These are phyloP conservation scores for Hansenula anomala DNA, from an alignment of 1,139 yeast species.

Conservation along the genomic window DNA sequence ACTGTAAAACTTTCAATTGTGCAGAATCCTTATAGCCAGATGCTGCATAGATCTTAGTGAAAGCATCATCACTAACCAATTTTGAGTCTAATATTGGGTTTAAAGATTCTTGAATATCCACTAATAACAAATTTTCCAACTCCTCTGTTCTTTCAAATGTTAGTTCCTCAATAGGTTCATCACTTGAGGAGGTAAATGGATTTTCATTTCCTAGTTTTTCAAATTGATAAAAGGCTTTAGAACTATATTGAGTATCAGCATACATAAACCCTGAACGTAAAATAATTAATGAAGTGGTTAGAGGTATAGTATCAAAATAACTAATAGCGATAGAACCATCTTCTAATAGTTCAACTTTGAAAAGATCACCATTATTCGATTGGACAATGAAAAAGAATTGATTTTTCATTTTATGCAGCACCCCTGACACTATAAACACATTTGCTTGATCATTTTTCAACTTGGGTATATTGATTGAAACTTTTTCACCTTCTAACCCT, in stretches of 20 bases:
- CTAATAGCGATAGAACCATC: constrained; percentile 41
- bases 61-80: constrained; percentile 30
- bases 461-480: constrained; percentile 48
- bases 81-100: constrained; percentile 55
- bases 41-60: constrained; percentile 31
- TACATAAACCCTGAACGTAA: constrained; percentile 74
- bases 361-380: constrained; percentile 69
- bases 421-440: constrained; percentile 43
- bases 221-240: constrained; percentile 68
- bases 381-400: constrained; percentile 73
- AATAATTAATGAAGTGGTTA: constrained; percentile 49
- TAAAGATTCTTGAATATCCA: constrained; percentile 47
- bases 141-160: constrained; percentile 29
- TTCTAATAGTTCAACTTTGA: constrained; percentile 54
- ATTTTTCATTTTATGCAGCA: constrained; percentile 56
- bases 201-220: constrained; percentile 65
- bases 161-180: constrained; percentile 25
- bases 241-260: constrained; percentile 59
- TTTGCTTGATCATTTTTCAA: constrained; percentile 24
- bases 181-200: constrained; percentile 25
- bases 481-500: constrained; percentile 30
- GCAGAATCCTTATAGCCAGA: constrained; percentile 25
- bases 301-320: constrained; percentile 75
- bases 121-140: constrained; percentile 54
- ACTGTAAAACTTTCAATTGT: constrained; percentile 45